These are phyloP conservation scores for Cinchona pubescens DNA, from an alignment of 257 asterid species.

Conservation along the genomic window DNA sequence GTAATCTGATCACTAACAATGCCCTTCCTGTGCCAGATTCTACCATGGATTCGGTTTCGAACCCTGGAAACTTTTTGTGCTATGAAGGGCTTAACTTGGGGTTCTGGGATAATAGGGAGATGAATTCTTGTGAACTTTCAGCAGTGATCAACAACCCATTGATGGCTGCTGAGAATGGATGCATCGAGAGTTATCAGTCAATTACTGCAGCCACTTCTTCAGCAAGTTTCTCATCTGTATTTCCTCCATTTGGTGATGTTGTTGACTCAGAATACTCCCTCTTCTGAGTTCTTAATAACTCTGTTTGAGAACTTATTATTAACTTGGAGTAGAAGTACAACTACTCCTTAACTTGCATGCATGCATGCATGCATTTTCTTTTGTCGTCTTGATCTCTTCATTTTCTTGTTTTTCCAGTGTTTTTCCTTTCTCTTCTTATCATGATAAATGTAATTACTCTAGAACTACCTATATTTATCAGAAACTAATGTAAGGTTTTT, in stretches of 20 bases:
- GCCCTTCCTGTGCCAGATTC: constrained; percentile 16
- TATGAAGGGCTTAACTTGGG: constrained; percentile 26
- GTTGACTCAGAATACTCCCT: constrained; percentile 48
- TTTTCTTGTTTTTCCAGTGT: not conserved
- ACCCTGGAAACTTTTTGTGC: constrained; percentile 19
- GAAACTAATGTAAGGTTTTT: constrained; percentile 6
- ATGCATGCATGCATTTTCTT: not conserved
- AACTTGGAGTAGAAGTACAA: not conserved
- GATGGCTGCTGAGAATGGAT: constrained; percentile 22
- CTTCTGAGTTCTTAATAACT: constrained; percentile 22
- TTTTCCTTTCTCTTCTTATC: not conserved
- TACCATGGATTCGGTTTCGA: constrained; percentile 26
- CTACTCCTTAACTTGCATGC: not conserved
- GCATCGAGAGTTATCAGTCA: constrained; percentile 18
- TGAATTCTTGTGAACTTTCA: constrained; percentile 60
- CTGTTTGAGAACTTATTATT: not conserved
- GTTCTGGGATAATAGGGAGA: constrained; percentile 46
- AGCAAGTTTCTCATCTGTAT: constrained; percentile 34
- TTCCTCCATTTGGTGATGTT: constrained; percentile 52
- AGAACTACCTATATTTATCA: not conserved
- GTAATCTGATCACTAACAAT: not conserved
- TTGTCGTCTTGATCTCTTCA: not conserved
- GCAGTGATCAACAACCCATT: constrained; percentile 44
- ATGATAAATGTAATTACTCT: constrained; percentile 11
- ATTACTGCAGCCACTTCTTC: constrained; percentile 26